phyloP scores from a whole-genome alignment of 2,329 filamentous ascomycete species.

The Hirsutella minnesotensis region DNA sequence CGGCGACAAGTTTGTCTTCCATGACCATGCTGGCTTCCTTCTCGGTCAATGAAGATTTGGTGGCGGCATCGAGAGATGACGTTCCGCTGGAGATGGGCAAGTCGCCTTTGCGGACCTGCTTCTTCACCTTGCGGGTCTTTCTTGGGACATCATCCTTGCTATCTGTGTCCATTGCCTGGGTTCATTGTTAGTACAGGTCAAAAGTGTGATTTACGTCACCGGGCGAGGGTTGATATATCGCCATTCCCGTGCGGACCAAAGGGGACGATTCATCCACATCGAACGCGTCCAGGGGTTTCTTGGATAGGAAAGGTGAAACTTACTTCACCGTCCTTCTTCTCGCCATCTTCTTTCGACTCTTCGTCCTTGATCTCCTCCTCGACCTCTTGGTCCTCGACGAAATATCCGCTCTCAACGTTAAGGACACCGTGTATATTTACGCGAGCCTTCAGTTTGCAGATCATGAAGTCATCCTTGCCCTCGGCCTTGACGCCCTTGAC shows the following conservation, averaged over 20 bases:
- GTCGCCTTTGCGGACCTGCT: conserved; percentile 96
- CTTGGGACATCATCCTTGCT: conserved; percentile 55
- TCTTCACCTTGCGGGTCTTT: conserved; percentile 97
- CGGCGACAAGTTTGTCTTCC: conserved; percentile 96
- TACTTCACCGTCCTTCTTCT: conserved; percentile 62
- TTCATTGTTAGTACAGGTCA: too few species aligned
- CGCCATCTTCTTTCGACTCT: conserved; percentile 53
- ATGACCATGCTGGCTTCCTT: conserved; percentile 85
- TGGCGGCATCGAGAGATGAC: conserved; percentile 58
- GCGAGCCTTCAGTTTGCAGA: conserved; percentile 97
- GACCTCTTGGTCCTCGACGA: conserved; percentile 93
- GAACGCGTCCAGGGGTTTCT: neutral
- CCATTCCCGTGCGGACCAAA: too few species aligned
- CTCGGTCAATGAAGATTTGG: conserved; percentile 61
- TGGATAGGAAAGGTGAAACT: conserved; percentile 29
- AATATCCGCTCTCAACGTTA: conserved; percentile 95
- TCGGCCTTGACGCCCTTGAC: conserved; percentile 96
- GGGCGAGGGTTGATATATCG: too few species aligned
- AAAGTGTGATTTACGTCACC: conserved; percentile 13
- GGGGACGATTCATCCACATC: too few species aligned
- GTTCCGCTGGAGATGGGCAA: conserved; percentile 78
- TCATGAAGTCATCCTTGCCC: conserved; percentile 94
- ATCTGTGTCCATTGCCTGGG: conserved; percentile 77
- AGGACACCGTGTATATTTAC: conserved; percentile 93
- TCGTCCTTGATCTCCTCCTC: conserved; percentile 84